A percentile compares a stretch with the other conserved stretches of the same genome.
These are phyloP conservation scores for Colletotrichum australisinense DNA, from an alignment of 2,329 filamentous ascomycete species.

Conservation along the genomic window DNA sequence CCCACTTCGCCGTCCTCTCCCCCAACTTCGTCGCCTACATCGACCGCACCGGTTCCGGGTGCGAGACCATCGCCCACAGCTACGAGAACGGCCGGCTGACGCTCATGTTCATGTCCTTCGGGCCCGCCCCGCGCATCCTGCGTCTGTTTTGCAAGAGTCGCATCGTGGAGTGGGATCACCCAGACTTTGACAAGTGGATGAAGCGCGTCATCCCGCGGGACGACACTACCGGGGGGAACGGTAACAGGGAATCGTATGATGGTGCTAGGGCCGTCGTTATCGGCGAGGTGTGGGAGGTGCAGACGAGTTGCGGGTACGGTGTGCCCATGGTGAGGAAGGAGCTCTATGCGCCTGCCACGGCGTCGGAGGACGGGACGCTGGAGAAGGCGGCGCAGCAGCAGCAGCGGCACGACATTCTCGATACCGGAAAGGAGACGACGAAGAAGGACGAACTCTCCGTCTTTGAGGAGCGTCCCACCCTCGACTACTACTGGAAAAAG, in stretches of 20 bases:
- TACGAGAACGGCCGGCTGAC: slow-evolving; percentile 83
- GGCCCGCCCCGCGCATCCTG: slow-evolving; percentile 68
- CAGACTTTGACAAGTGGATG: slow-evolving; percentile 61
- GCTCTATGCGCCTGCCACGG: slow-evolving; percentile 46
- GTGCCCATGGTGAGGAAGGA: slow-evolving; percentile 64
- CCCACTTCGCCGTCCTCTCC: slow-evolving; percentile 70
- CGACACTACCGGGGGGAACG: slow-evolving; percentile 6
- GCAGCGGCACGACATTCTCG: neutral
- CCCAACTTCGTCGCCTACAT: slow-evolving; percentile 75
- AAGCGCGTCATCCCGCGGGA: slow-evolving; percentile 50
- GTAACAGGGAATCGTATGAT: slow-evolving; percentile 46
- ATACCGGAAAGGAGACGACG: neutral
- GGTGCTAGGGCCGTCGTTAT: slow-evolving; percentile 71
- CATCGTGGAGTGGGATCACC: slow-evolving; percentile 70
- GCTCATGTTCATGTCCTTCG: slow-evolving; percentile 79
- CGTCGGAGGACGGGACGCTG: slow-evolving; percentile 32
- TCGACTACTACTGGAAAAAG: slow-evolving; percentile 63
- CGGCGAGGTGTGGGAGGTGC: slow-evolving; percentile 72
- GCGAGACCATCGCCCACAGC: slow-evolving; percentile 80
- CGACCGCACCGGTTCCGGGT: slow-evolving; percentile 80
- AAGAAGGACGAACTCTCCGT: slow-evolving; percentile 50
- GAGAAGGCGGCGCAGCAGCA: neutral
- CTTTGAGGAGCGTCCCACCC: slow-evolving; percentile 66
- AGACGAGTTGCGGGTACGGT: slow-evolving; percentile 75
- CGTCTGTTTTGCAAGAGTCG: slow-evolving; percentile 70